Conservation (phyloP, 23 red algal species). For the Gracilaria domingensis region DNA sequence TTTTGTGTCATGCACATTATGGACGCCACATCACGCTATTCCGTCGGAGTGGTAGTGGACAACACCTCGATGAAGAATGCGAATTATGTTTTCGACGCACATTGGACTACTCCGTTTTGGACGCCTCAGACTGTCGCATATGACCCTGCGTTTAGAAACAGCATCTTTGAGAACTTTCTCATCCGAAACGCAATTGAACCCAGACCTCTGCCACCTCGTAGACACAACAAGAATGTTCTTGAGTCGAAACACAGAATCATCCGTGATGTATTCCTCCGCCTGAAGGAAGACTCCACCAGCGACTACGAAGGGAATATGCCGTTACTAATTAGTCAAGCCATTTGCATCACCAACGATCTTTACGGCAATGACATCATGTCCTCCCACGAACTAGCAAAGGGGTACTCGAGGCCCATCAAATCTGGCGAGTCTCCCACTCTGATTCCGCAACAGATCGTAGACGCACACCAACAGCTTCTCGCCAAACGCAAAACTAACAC, state of each 20-base stretch:
- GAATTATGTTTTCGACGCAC: neutral
- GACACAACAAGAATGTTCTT: slow-evolving; percentile 50
- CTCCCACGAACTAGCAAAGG: slow-evolving; percentile 39
- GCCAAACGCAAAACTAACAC: slow-evolving; percentile 48
- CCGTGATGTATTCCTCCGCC: slow-evolving; percentile 8
- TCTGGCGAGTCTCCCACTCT: neutral
- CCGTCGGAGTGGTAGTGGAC: neutral
- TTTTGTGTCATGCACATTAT: neutral
- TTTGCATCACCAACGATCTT: slow-evolving; percentile 30
- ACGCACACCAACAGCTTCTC: slow-evolving; percentile 18
- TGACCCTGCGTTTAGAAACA: slow-evolving; percentile 23
- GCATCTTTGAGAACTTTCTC: neutral
- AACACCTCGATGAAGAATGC: neutral
- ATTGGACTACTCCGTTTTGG: neutral
- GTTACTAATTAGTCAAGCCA: too few relatives aligned
- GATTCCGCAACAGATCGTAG: neutral
- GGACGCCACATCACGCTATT: neutral
- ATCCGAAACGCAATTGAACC: neutral
- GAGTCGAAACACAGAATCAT: slow-evolving; percentile 37
- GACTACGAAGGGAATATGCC: too few relatives aligned
- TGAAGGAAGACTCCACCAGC: slow-evolving; percentile 7
- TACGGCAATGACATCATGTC: slow-evolving; percentile 35
- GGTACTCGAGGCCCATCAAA: slow-evolving; percentile 28
- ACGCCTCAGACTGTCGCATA: neutral
- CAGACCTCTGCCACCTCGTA: slow-evolving; percentile 11